Base-by-base conservation (phyloP, 2,329 filamentous ascomycete species). In the Bipolaris oryzae region DNA sequence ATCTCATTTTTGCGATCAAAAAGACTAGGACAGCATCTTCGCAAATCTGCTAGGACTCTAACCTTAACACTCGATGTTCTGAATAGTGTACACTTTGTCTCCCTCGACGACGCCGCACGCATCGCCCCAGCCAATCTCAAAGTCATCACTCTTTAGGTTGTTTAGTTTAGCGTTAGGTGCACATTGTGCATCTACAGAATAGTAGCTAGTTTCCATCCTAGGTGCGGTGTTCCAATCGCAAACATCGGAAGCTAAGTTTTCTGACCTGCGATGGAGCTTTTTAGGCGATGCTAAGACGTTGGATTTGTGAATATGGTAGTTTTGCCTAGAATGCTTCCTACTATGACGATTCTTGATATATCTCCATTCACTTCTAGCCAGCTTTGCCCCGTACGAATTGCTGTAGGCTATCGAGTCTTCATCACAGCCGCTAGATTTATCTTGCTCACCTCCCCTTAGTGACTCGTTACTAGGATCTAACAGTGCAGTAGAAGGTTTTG, bases 41-140 rank as follows among this genome's bases (percentile, higher is more conserved):
- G n/a, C 3, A 44, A 44, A n/a, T 3, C 15, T 31, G 23, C 23
- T 31, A 31, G 41, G n/a, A 31, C n/a, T 18, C 23, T 44, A 18
- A 31, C 6, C 51, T 25, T 47, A 47, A 50, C 25, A 58, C 18
- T 50, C 20, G 23, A 58, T 53, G 5, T 46, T 46, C 28, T 34
- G 9, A 34, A 58, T 58, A 50, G 45, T 6, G 49, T 58, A 58
- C 41, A 43, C 25, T 11, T 46, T 43, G 7, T 58, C 45, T 20
- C 79, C 79, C 20, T 67, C 42, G 1, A 79, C 71, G 11, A 81
- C 74, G 55, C 64, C 60, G 37, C 58, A 69, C 21, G 52, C 51
- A 45, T 66, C 52, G 44, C 79, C 74, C 35, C 74, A 76, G 2
- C 79, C 77, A n/a, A 81, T 67, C 62, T 82, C 79, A 49, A 69